Evolutionary conservation across 2,329 filamentous ascomycete species (phyloP), one percentile per base, ranked within the genome.

Genomic region (Orbilia oligospora): DNA sequence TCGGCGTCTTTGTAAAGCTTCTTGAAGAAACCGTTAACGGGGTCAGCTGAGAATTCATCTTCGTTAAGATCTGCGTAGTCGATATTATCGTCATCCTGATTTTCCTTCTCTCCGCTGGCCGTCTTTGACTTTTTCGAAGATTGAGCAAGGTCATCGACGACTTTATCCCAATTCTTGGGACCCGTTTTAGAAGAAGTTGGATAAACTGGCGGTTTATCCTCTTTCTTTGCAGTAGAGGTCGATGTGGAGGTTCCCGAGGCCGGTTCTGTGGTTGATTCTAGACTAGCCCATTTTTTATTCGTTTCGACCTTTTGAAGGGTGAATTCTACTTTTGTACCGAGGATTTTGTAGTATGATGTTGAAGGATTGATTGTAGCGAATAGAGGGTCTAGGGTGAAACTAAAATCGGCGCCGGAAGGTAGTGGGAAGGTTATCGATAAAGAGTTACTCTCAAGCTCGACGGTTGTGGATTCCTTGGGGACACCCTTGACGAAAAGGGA

Each of bases 151-250:
- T 87, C 86, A 0, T 85, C 84, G 6, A 88, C 90, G 1, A 97
- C 83, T 80, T 90, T 92, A 83, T 99, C 96, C 96, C 96, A 99
- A 85, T 99, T 89, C 85, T 97, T 97, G 2, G 92, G 90, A 0
- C 94, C 95, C 0, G 86, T 88, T 79, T 90, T 91, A 12, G 95
- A 96, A 0, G 94, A 97, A 0, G 94, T 95, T 0, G 96, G 95
- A 83, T 98, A 97, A 0, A 87, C 85, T 0, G 91, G 92, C 0
- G 84, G 86, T 33, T 84, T 82, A n/a, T 82, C 53, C 10, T 81
- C 36, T 24, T 83, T 67, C 12, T 80, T 70, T 44, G 80, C 36
- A n/a, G 80, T 46, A 67, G 83, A 14, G 33, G 71, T 66, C 66
- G 83, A 12, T 41, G 73, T 68, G 72, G 67, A 70, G 36, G 80